Percentiles rank a stretch among this genome's conserved stretches.
These are phyloP conservation scores for Adansonia madagascariensis DNA, from an alignment of 441 rosid genomes.

Conservation along the genomic window DNA sequence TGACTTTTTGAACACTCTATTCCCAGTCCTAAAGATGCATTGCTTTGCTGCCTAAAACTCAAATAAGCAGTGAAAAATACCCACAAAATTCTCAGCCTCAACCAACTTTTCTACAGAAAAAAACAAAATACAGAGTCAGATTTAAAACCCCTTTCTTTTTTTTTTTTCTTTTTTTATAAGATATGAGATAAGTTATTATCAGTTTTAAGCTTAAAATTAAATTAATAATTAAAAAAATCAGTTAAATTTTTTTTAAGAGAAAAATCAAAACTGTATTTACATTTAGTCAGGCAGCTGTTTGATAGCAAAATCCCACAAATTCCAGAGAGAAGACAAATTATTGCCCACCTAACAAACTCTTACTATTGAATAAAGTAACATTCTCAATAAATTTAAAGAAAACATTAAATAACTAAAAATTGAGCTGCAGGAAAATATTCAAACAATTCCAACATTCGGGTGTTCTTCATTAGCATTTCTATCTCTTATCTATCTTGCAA, in stretches of 20 bases:
- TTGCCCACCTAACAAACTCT: constrained; percentile 38
- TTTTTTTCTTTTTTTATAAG: too few relatives aligned
- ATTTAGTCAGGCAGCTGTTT: neutral
- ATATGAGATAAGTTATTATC: too few relatives aligned
- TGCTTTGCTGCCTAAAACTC: too few relatives aligned
- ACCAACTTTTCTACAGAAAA: neutral
- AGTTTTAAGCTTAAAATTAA: neutral
- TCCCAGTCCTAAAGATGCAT: constrained; percentile 1
- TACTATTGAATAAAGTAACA: neutral
- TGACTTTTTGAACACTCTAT: neutral
- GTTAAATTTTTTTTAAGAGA: too few relatives aligned
- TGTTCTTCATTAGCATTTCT: neutral
- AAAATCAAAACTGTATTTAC: constrained; percentile 26
- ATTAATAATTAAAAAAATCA: neutral
- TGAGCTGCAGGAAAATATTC: too few relatives aligned
- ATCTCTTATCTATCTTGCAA: neutral
- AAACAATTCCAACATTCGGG: neutral
- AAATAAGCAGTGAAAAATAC: neutral
- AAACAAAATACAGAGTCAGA: neutral
- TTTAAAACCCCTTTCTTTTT: neutral
- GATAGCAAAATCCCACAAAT: constrained; percentile 21
- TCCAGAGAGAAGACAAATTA: constrained; percentile 21
- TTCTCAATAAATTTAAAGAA: neutral
- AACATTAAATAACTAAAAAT: too few relatives aligned
- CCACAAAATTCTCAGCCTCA: neutral